Evolutionary conservation across 169 alveolate genomes (phyloP).

Genomic region (Plasmodium billcollinsi): DNA sequence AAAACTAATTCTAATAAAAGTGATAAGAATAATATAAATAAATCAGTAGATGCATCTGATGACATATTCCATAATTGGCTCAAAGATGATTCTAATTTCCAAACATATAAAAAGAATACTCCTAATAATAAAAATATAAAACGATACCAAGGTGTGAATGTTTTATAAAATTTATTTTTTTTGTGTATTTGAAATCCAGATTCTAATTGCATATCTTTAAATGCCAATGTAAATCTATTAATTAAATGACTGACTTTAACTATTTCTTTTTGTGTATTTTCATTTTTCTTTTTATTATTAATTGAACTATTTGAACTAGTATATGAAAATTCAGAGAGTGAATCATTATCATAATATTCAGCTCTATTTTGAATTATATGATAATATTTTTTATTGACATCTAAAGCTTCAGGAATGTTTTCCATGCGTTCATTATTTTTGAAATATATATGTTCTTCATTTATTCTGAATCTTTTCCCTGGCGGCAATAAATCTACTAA

Average conservation of each 20-base stretch:
- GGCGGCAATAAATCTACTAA: constrained; percentile 74
- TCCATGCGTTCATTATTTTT: constrained; percentile 76
- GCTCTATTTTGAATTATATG: constrained; percentile 71
- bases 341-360: constrained; percentile 49
- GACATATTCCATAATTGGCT: constrained; percentile 54
- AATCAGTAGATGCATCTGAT: constrained; percentile 36
- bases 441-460: constrained; percentile 69
- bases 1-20: constrained; percentile 57
- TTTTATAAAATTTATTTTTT: constrained; percentile 80
- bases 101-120: constrained; percentile 74
- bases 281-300: constrained; percentile 50
- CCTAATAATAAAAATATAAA: constrained; percentile 78
- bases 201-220: constrained; percentile 86
- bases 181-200: constrained; percentile 82
- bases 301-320: constrained; percentile 67
- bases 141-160: constrained; percentile 83
- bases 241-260: constrained; percentile 76
- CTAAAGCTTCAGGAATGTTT: constrained; percentile 75
- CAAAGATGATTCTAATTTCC: constrained; percentile 69
- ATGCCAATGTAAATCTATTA: constrained; percentile 82
- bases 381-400: constrained; percentile 71
- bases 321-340: constrained; percentile 67
- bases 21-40: constrained; percentile 50
- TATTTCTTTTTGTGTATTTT: constrained; percentile 68
- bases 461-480: constrained; percentile 73